Base-by-base conservation (phyloP, 805 yeast genomes). In the Wickerhamiella siamensis region DNA sequence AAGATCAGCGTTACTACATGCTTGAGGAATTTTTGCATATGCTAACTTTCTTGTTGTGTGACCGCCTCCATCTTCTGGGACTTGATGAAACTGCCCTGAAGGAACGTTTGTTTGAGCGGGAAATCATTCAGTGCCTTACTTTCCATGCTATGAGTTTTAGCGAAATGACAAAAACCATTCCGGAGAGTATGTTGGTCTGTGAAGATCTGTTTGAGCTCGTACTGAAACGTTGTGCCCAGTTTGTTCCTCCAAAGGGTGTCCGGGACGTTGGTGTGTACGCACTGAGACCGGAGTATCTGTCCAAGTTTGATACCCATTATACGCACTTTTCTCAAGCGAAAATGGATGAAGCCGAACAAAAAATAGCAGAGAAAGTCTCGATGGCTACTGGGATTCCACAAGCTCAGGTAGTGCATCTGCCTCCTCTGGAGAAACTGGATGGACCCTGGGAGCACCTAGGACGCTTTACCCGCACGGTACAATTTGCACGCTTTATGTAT, bases 61-160 rank as follows among this genome's bases (percentile, higher is more conserved):
- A 84, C 50, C 73, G 81, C 36, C 58, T 74, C 6, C 74, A 74
- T 45, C 61, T 83, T 27, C 64, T 62, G 21, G 74, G 76, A 10
- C 55, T 65, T 1, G 54, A 64, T 1, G 73, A 71, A 1, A 67
- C 47, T 4, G 73, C 68, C 9, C 65, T 74, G 1, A 65, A 66
- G 9, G 71, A 71, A 43, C 56, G 60, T 12, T 66, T 76, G 40
- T 69, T 84, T 22, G 66, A 64, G 43, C 68, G 72, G 34, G 95
- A 87, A 51, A 74, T 88, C n/a, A 66, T 84, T 18, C 96, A 91
- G 53, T 70, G 75, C 2, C 64, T 88, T n/a, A 77, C 93, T 47
- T 82, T 83, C 63, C 75, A 77, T 24, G 77, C 80, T 2, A 63
- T 77, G 65, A 67, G 75, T 18, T 87, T 77, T 54, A 73, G 91